Base-by-base conservation (phyloP, 2,329 filamentous ascomycete species). In the Cladosporium sp. region DNA sequence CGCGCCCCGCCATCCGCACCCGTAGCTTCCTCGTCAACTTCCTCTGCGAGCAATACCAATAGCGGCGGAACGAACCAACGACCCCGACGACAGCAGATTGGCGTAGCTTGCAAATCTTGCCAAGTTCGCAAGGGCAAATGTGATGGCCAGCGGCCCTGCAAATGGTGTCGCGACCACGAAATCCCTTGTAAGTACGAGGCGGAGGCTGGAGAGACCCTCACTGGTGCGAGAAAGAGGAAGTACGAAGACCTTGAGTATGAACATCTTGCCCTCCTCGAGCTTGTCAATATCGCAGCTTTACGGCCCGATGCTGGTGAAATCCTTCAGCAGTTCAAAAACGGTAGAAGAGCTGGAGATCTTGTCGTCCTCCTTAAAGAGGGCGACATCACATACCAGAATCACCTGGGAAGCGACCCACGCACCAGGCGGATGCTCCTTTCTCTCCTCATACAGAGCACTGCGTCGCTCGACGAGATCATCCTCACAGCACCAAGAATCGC, bases 181-280 rank as follows among this genome's bases (percentile, higher is more conserved):
- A 34, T 48, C 4, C 19, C 30, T 5, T 59, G 57, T 24, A 54
- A 54, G 12, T 59, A 55, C 38, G 56, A 56, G 27, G 48, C 45
- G 32, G 52, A 56, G 11, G 54, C 51, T 7, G 54, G 54, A 22
- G 55, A 57, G n/a, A 58, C 56, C 7, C 54, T 52, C 5, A 52
- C 50, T 4, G 47, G 54, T 17, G 53, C 54, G 6, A 42, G 51
- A 15, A 59, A 59, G 47, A 54, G 57, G 12, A 58, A 56, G 17
- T 53, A 49, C 17, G 56, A 54, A 30, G 50, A 54, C 13, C 37
- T 58, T 15, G 43, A 43, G 15, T 27, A 55, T 20, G 54, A 54
- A 37, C 51, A 54, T 18, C 17, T 47, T 2, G 40, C 45, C 12
- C 36, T 56, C 15, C 27, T 24, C 15, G 43, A 48, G 32, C 41